Evolutionary conservation across 2,329 filamentous ascomycete species (phyloP).

Genomic region (Moelleriella libera): DNA sequence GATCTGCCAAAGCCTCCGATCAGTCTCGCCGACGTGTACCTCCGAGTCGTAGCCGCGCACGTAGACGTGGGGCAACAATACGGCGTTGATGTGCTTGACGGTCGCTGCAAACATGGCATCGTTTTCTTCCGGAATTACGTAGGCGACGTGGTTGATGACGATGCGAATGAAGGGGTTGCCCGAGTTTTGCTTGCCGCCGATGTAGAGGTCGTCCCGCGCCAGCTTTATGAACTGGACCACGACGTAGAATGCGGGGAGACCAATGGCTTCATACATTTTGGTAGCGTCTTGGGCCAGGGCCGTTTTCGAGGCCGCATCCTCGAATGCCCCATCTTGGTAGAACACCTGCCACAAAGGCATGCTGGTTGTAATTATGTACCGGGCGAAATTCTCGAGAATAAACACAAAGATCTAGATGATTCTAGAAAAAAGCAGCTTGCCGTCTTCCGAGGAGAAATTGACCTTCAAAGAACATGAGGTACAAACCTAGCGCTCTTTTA

Average conservation of each 20-base stretch:
- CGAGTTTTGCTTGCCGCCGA: conserved; percentile 1
- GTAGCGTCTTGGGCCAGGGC: conserved; percentile 3
- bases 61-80: conserved; percentile 3
- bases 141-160: conserved; percentile 3
- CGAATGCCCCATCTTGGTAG: conserved; percentile 2
- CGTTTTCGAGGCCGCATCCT: conserved; percentile 1
- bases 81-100: not conserved
- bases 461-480: not conserved
- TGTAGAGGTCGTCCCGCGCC: not conserved
- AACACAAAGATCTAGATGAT: too few relatives aligned
- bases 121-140: not conserved
- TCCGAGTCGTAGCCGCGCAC: not conserved
- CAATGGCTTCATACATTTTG: conserved; percentile 1
- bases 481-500: not conserved
- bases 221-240: conserved; percentile 5
- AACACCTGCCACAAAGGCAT: conserved; percentile 6
- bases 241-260: conserved; percentile 5
- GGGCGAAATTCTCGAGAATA: too few relatives aligned
- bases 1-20: not conserved
- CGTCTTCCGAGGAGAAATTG: too few relatives aligned
- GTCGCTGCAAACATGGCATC: not conserved
- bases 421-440: not conserved
- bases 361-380: not conserved
- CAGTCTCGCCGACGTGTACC: not conserved
- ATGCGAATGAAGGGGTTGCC: conserved; percentile 4